Base-by-base conservation (phyloP, 1,284 basidiomycete genomes). In the Tilletia caries region DNA sequence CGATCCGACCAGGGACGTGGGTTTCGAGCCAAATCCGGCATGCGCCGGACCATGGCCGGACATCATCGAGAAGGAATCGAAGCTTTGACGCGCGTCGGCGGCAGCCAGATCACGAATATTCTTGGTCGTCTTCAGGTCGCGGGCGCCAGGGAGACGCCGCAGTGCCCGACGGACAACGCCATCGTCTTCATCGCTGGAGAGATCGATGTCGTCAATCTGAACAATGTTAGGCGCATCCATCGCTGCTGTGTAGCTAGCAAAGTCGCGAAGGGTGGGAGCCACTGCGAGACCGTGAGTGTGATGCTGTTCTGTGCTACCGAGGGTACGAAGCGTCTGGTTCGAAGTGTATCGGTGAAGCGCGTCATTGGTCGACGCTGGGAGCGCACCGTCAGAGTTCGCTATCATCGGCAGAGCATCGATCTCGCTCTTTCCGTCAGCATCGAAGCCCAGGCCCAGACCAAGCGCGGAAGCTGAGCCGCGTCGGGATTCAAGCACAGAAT, bases 181-280 rank as follows among this genome's bases (percentile, higher is more conserved):
- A 64, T 80, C 78, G 62, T 81, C 79, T 27, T 81, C 79, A 48
- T 80, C 78, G 72, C 78, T 79, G n/a, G 79, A 81, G 2, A 79
- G 71, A 48, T 81, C 79, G 15, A 81, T 76, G 64, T 81, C 79
- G 62, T 81, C 79, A 34, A 81, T 76, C 67, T 81, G 79, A 10
- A 81, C 79, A 29, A 81, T 75, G n/a, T 75, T 75, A 1, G 76
- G 75, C 3, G 70, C 58, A 3, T 62, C 58, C 12, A 62, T 37
- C 29, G 58, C 33, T 8, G 64, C 37, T 44, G 23, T 29, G 34
- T 65, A 46, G 23, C 23, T 33, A 4, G 37, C 64, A n/a, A 46
- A 65, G 64, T 43, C 64, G 8, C 64, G 64, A 1, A 41, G 41
- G n/a, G 54, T 13, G 23, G 37, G 43, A 23, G 64, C 64, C 27